Percentiles rank a stretch among this genome's conserved stretches.
phyloP scores from a whole-genome alignment of 805 yeast species.

The Hanseniaspora nectarophila region DNA sequence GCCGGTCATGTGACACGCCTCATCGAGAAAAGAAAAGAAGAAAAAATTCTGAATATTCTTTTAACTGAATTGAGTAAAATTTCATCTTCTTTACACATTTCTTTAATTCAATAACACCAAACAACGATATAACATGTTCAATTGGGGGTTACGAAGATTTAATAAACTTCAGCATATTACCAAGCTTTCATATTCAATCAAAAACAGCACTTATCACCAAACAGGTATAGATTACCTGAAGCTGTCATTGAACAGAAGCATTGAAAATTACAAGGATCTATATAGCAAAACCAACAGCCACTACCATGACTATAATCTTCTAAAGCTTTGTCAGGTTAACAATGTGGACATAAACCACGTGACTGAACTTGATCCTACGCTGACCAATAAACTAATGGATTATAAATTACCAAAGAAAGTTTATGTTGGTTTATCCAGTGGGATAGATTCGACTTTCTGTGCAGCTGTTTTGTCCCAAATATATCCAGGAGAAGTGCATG shows the following conservation, averaged over 20 bases:
- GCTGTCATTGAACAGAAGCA: background rate
- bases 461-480: constrained; percentile 50
- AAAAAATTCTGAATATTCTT: no score
- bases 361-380: constrained; percentile 30
- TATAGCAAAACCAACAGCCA: background rate
- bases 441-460: constrained; percentile 87
- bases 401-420: constrained; percentile 34
- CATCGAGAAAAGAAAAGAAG: no score
- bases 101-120: no score
- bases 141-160: background rate
- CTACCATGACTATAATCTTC: background rate
- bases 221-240: background rate
- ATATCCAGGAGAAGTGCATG: constrained; percentile 43
- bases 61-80: no score
- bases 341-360: constrained; percentile 17
- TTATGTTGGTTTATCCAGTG: constrained; percentile 82
- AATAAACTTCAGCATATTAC: background rate
- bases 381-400: constrained; percentile 31
- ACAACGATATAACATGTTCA: no score
- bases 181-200: background rate
- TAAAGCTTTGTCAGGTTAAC: constrained; percentile 5
- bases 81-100: no score
- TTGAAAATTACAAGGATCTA: background rate
- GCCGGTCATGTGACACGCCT: background rate
- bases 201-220: background rate